A percentile compares a stretch with the other conserved stretches of the same genome.
These are phyloP conservation scores for Solanum sejunctum DNA, from an alignment of 257 asterid species.

Conservation along the genomic window DNA sequence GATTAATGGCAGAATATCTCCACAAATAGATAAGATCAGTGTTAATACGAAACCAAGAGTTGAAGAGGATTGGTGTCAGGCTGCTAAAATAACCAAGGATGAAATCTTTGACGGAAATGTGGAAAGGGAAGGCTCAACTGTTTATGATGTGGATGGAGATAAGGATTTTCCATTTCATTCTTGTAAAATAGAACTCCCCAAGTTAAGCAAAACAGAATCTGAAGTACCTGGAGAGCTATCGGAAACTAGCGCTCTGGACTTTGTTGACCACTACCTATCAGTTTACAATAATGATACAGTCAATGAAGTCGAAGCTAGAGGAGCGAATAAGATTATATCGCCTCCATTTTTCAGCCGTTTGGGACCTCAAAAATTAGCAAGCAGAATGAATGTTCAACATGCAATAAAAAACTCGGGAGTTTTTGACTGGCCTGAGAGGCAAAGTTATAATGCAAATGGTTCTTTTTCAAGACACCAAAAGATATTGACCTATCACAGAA, in stretches of 20 bases:
- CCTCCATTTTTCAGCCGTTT: constrained; percentile 38
- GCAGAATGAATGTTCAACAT: constrained; percentile 23
- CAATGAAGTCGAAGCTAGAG: constrained; percentile 14
- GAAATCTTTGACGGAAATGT: neutral
- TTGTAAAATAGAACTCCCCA: constrained; percentile 5
- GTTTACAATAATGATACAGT: constrained; percentile 18
- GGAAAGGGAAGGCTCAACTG: constrained; percentile 6
- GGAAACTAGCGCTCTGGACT: constrained; percentile 38
- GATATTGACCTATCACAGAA: constrained; percentile 4
- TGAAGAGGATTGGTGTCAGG: neutral
- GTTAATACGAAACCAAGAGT: neutral
- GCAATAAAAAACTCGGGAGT: constrained; percentile 13
- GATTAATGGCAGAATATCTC: neutral
- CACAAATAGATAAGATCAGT: neutral
- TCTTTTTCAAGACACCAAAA: constrained; percentile 10
- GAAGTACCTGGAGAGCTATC: constrained; percentile 35
- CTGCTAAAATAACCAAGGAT: neutral
- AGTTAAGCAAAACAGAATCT: constrained; percentile 17
- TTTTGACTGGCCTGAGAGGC: constrained; percentile 57
- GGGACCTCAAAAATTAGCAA: constrained; percentile 52
- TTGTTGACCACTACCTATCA: constrained; percentile 57
- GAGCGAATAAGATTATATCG: constrained; percentile 11
- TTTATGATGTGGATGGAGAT: constrained; percentile 5
- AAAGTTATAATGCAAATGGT: constrained; percentile 9
- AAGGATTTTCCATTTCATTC: constrained; percentile 8